Evolutionary conservation across 345 rosid genomes (phyloP).

Genomic region (Moricandia moricandioides): DNA sequence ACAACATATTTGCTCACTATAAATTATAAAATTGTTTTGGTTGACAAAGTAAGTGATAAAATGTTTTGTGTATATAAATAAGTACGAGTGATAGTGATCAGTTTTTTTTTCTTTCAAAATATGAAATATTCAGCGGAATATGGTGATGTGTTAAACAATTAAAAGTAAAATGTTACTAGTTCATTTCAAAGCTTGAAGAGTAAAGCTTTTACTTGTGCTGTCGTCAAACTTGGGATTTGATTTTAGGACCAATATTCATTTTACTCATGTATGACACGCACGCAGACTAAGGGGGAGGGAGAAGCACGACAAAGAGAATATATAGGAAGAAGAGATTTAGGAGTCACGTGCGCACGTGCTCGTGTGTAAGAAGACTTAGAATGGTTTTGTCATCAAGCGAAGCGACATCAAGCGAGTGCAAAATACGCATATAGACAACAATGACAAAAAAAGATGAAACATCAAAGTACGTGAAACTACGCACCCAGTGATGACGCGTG

Average conservation of each 20-base stretch:
- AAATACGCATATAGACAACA: neutral
- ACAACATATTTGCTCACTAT: neutral
- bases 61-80: neutral
- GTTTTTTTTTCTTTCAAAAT: neutral
- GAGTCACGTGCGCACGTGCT: constrained; percentile 91
- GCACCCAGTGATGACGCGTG: neutral
- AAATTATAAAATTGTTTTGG: neutral
- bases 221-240: constrained; percentile 28
- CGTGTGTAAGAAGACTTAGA: constrained; percentile 35
- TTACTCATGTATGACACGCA: constrained; percentile 26
- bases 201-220: neutral
- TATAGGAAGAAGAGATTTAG: constrained; percentile 37
- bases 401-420: constrained; percentile 6
- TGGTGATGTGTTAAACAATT: no score
- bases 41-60: no score
- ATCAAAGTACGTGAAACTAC: neutral
- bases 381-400: constrained; percentile 20
- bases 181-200: neutral
- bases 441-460: neutral
- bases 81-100: neutral
- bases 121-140: neutral
- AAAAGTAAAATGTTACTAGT: neutral
- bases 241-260: constrained; percentile 31
- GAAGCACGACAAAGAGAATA: constrained; percentile 37
- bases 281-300: constrained; percentile 29